These are phyloP conservation scores for Euptelea pleiosperma DNA, from an alignment of 164 flowering plant species.

Conservation along the genomic window DNA sequence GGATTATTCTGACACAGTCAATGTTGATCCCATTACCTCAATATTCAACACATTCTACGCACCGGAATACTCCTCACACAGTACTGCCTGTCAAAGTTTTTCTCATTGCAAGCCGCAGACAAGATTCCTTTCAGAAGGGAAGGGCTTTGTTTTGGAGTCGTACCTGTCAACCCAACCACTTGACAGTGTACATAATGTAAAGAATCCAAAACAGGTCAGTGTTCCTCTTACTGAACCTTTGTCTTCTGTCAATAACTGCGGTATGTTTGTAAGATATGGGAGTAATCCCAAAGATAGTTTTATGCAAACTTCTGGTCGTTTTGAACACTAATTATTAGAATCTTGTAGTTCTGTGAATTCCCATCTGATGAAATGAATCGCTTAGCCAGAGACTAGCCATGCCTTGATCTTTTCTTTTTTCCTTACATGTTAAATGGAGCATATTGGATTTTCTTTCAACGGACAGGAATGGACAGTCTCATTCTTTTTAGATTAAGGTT, in stretches of 20 bases:
- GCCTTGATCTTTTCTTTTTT: too few relatives aligned
- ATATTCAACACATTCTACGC: conserved; percentile 45
- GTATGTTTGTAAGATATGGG: conserved; percentile 35
- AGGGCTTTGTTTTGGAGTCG: conserved; percentile 39
- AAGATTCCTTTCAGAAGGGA: conserved; percentile 42
- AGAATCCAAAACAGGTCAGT: conserved; percentile 22
- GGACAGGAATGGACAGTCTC: too few relatives aligned
- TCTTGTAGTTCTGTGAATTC: too few relatives aligned
- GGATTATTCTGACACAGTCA: conserved; percentile 49
- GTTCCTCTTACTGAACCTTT: conserved; percentile 17
- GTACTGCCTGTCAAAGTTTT: conserved; percentile 45
- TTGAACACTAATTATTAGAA: conserved; percentile 27
- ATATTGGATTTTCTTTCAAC: too few relatives aligned
- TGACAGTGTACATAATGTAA: conserved; percentile 22
- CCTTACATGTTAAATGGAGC: too few relatives aligned
- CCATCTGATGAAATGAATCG: too few relatives aligned
- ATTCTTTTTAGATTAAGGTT: too few relatives aligned
- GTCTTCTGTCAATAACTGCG: conserved; percentile 18
- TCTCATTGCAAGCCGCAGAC: conserved; percentile 36
- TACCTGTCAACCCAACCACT: conserved; percentile 24
- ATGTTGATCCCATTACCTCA: conserved; percentile 46
- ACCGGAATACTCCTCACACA: conserved; percentile 34
- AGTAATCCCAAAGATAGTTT: conserved; percentile 25
- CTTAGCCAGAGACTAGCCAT: too few relatives aligned
- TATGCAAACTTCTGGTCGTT: conserved; percentile 28